Evolutionary conservation across 1,284 basidiomycete species (phyloP), one percentile per base, ranked within the genome.

Genomic region (Chondrostereum purpureum): DNA sequence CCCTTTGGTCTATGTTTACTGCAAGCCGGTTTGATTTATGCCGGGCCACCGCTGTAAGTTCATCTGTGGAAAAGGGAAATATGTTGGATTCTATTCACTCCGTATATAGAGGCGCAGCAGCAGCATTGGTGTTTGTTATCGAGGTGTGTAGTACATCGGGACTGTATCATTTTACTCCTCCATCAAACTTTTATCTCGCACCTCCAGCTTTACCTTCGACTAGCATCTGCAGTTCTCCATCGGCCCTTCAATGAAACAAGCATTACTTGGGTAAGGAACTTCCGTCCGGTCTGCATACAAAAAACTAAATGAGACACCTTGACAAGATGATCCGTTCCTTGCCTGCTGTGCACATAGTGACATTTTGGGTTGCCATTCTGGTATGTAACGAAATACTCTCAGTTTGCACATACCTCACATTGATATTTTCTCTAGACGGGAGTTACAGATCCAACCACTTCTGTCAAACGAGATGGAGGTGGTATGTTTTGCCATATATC

Each of bases 1-100:
- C 52, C 50, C 5, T 52, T 50, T 31, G 47, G 42, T 6, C 42
- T 56, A 5, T 62, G 59, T 36, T 35, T 54, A 18, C 39, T 56
- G 13, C 57, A 62, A 45, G 55, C 56, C 16, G 50, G 50, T 1
- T 37, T 58, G n/a, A 51, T 61, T 19, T 61, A 58, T 37, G 56
- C 59, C 14, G 45, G 49, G 8, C 56, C 47, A 11, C 44, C 47
- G 3, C 21, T 21, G 47, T 49, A 17, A 24, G 47, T 45, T n/a
- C n/a, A n/a, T 31, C 27, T 31, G n/a, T n/a, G 8, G 27, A 31
- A 8, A n/a, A 31, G n/a, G n/a, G n/a, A n/a, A n/a, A n/a, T n/a
- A n/a, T n/a, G n/a, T 31, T n/a, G 8, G 27, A 31, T 31, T 31
- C 27, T n/a, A n/a, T n/a, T 31, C 27, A 31, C 27, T 31, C 27